phyloP scores from a whole-genome alignment of 2,329 filamentous ascomycete species.

The Apiospora marii region DNA sequence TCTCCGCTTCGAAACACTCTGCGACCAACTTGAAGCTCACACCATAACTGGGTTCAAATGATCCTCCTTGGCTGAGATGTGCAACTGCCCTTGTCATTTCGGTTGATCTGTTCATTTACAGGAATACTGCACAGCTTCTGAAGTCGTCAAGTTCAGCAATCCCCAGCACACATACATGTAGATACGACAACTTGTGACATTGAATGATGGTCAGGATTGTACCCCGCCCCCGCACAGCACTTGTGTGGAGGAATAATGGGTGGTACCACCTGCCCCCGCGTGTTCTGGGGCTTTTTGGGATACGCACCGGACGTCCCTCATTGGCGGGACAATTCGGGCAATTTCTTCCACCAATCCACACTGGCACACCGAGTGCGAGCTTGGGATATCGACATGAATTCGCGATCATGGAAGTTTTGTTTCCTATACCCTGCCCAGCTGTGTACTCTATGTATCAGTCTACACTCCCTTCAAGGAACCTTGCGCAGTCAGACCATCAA shows the following conservation, averaged over 20 bases:
- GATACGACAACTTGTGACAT: background rate
- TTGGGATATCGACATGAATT: background rate
- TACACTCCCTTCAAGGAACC: background rate
- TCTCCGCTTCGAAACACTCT: background rate
- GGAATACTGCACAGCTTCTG: background rate
- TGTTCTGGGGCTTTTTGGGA: slow-evolving; percentile 8
- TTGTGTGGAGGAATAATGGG: background rate
- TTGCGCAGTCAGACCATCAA: background rate
- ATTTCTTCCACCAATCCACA: slow-evolving; percentile 11
- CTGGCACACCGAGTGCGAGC: background rate
- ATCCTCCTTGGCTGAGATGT: background rate
- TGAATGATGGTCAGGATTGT: background rate
- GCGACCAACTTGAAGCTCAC: background rate
- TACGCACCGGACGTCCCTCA: background rate
- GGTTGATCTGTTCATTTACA: background rate
- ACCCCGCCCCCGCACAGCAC: slow-evolving; percentile 14
- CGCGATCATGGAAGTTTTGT: background rate
- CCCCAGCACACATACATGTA: no score
- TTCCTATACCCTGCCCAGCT: background rate
- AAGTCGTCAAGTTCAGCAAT: background rate
- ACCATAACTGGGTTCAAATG: background rate
- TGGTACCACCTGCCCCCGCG: slow-evolving; percentile 3
- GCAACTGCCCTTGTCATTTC: background rate
- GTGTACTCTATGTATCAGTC: background rate
- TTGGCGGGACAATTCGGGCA: slow-evolving; percentile 23